A percentile compares a stretch with the other conserved stretches of the same genome.
These are phyloP conservation scores for Glutinoglossum americanum DNA, from an alignment of 495 filamentous ascomycete species.

Conservation along the genomic window DNA sequence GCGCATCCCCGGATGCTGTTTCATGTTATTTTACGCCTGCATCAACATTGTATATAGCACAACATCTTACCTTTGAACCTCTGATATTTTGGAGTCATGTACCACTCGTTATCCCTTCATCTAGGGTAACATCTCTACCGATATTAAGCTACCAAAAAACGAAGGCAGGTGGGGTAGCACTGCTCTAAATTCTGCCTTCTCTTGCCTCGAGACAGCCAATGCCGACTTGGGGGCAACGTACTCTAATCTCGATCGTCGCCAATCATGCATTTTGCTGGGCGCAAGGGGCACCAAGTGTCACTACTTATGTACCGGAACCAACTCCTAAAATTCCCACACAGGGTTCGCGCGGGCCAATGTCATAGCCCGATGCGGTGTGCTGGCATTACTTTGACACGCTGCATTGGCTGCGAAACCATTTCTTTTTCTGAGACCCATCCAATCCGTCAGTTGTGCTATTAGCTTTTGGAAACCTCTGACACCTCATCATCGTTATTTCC, in stretches of 20 bases:
- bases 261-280: not conserved
- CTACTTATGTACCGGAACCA: not conserved
- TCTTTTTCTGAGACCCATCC: not conserved
- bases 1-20: not conserved
- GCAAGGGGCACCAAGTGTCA: constrained; percentile 1
- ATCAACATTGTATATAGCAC: too few relatives aligned
- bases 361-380: not conserved
- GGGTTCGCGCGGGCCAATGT: not conserved
- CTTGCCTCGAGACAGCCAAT: too few relatives aligned
- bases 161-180: too few relatives aligned
- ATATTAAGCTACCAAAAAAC: too few relatives aligned
- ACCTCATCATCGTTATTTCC: not conserved
- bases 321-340: not conserved
- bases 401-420: not conserved
- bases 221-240: not conserved
- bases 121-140: too few relatives aligned
- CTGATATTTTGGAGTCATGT: too few relatives aligned
- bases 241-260: not conserved
- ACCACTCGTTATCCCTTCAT: too few relatives aligned
- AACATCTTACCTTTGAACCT: too few relatives aligned
- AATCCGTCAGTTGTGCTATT: not conserved
- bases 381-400: not conserved
- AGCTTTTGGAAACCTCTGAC: not conserved
- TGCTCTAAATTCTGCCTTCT: too few relatives aligned
- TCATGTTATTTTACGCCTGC: not conserved